A percentile compares a stretch with the other conserved stretches of the same genome.
Evolutionary conservation across 2,329 filamentous ascomycete genomes (phyloP).

Genomic region (Pleoardoris graminearum): DNA sequence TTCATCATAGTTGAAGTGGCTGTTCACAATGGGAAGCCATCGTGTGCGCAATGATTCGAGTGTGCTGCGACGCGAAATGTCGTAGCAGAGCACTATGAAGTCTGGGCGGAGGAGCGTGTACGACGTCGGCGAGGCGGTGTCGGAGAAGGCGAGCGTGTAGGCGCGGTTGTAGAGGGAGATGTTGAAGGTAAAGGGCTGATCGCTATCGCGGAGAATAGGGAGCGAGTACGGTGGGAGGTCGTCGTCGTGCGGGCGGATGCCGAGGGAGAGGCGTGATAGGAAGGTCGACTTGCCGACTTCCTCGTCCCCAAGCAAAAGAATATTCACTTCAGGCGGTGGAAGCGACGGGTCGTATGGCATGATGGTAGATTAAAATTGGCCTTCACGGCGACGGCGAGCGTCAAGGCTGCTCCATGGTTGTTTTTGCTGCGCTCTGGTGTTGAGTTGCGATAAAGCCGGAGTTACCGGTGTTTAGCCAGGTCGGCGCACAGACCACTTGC

Average conservation of each 20-base stretch:
- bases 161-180: conserved; percentile 60
- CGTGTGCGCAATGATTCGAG: conserved; percentile 52
- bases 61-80: conserved; percentile 56
- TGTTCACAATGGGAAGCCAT: conserved; percentile 52
- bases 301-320: conserved; percentile 62
- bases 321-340: conserved; percentile 48
- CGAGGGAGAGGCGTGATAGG: conserved; percentile 55
- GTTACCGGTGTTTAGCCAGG: background rate
- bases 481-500: no score
- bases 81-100: conserved; percentile 62
- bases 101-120: conserved; percentile 59
- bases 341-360: conserved; percentile 17
- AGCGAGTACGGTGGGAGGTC: conserved; percentile 42
- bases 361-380: background rate
- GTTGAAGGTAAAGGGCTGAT: conserved; percentile 64
- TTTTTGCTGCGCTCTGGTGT: conserved; percentile 17
- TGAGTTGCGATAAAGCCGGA: background rate
- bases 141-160: conserved; percentile 60
- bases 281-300: conserved; percentile 67
- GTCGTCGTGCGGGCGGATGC: conserved; percentile 30
- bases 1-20: conserved; percentile 58
- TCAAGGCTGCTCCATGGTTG: conserved; percentile 22
- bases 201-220: conserved; percentile 55
- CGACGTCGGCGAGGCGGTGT: conserved; percentile 60
- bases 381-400: background rate